These are phyloP conservation scores for Leishmania amazonensis DNA, from an alignment of 208 protist species.

Conservation along the genomic window DNA sequence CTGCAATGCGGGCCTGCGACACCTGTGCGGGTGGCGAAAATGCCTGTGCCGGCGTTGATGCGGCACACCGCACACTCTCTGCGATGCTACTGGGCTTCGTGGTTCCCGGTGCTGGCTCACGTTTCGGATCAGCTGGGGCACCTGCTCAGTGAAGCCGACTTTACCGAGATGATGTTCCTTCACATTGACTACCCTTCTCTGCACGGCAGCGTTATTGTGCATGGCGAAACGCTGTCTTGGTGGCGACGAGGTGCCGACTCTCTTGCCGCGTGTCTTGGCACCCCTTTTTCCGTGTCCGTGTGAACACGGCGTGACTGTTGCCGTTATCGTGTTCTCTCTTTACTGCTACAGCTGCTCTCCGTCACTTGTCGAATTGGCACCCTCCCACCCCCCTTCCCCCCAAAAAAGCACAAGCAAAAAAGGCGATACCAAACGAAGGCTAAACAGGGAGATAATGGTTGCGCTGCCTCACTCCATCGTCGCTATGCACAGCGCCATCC, in stretches of 20 bases:
- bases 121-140: slow-evolving; percentile 16
- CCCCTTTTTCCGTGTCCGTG: background rate
- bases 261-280: background rate
- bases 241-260: slow-evolving; percentile 1
- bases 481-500: background rate
- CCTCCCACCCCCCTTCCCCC: too few relatives aligned
- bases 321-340: background rate
- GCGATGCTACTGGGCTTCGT: slow-evolving; percentile 14
- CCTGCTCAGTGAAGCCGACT: slow-evolving; percentile 19
- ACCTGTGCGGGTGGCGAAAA: too few relatives aligned
- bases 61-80: slow-evolving; percentile 14
- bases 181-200: background rate
- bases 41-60: slow-evolving; percentile 13
- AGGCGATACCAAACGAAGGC: background rate
- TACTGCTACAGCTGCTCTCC: background rate
- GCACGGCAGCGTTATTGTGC: background rate
- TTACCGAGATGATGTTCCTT: slow-evolving; percentile 16
- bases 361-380: too few relatives aligned
- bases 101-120: slow-evolving; percentile 20
- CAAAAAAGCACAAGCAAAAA: background rate
- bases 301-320: background rate
- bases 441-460: background rate
- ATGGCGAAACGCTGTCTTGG: background rate
- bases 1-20: slow-evolving; percentile 4
- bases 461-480: background rate